phyloP scores from a whole-genome alignment of 176 grass and related monocot genomes.

The Oryza meridionalis region DNA sequence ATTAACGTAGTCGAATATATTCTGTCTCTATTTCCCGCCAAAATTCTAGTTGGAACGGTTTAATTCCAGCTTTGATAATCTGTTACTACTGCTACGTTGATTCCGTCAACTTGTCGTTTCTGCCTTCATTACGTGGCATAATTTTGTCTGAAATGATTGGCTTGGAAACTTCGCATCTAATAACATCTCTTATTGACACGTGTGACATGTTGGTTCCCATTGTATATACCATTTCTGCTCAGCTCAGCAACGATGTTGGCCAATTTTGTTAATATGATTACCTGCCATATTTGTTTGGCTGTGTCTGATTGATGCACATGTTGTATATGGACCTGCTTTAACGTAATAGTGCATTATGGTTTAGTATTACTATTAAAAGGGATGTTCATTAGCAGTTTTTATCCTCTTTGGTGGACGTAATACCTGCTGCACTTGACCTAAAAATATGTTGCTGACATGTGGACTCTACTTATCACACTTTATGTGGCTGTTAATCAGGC shows the following conservation, averaged over 20 bases:
- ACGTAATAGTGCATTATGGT: not conserved
- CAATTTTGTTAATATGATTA: conserved; percentile 25
- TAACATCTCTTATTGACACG: not conserved
- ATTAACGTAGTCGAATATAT: not conserved
- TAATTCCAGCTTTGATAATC: not conserved
- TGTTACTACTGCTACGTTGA: not conserved
- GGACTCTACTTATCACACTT: conserved; percentile 17
- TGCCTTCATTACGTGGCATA: not conserved
- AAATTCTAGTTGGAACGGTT: conserved; percentile 17
- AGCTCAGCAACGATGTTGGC: not conserved
- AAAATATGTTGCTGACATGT: not conserved
- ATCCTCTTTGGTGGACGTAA: not conserved
- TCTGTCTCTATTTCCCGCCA: not conserved
- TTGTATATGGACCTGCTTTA: conserved; percentile 8
- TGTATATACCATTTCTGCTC: not conserved
- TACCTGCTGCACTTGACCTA: not conserved
- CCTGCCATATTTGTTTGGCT: not conserved
- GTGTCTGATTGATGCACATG: not conserved
- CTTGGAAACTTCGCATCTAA: not conserved
- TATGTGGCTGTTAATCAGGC: conserved; percentile 13
- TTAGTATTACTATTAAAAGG: not conserved
- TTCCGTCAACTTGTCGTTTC: not conserved
- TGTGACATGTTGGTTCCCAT: not conserved
- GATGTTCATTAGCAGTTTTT: not conserved
- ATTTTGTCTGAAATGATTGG: not conserved